A percentile compares a stretch with the other conserved stretches of the same genome.
These are phyloP conservation scores for Meripilus lineatus DNA, from an alignment of 1,284 basidiomycete species.

Conservation along the genomic window DNA sequence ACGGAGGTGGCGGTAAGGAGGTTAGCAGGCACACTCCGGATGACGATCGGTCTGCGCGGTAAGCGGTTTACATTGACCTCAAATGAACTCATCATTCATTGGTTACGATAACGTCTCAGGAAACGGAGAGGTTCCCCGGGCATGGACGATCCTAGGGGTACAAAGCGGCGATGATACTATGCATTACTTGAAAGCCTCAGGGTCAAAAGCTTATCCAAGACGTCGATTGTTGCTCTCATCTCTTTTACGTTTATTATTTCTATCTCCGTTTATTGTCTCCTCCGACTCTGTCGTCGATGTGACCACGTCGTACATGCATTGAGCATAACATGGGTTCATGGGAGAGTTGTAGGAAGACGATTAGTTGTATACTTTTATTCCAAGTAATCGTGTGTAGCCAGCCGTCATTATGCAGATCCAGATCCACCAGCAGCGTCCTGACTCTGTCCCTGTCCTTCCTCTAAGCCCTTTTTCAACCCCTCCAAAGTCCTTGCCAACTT, in stretches of 20 bases:
- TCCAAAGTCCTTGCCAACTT: constrained; percentile 71
- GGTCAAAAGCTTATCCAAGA: no score
- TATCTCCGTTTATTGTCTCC: no score
- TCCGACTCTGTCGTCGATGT: no score
- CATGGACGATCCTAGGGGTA: constrained; percentile 26
- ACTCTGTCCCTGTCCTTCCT: constrained; percentile 49
- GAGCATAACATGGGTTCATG: no score
- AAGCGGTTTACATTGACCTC: constrained; percentile 12
- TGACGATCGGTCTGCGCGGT: constrained; percentile 15
- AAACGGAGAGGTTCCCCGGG: constrained; percentile 29
- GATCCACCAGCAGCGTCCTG: no score
- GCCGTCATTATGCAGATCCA: no score
- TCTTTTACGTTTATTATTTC: neutral
- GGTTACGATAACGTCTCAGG: constrained; percentile 12
- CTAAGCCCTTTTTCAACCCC: constrained; percentile 69
- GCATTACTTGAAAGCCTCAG: no score
- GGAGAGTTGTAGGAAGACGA: neutral
- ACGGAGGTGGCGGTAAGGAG: constrained; percentile 52
- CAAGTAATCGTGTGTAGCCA: no score
- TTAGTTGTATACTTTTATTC: no score
- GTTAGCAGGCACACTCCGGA: constrained; percentile 31
- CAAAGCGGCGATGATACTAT: constrained; percentile 31
- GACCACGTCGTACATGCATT: no score
- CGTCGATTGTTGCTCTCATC: no score
- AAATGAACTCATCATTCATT: no score